These are phyloP conservation scores for Hericium rajendrae DNA, from an alignment of 768 basidiomycete genomes.

Conservation along the genomic window DNA sequence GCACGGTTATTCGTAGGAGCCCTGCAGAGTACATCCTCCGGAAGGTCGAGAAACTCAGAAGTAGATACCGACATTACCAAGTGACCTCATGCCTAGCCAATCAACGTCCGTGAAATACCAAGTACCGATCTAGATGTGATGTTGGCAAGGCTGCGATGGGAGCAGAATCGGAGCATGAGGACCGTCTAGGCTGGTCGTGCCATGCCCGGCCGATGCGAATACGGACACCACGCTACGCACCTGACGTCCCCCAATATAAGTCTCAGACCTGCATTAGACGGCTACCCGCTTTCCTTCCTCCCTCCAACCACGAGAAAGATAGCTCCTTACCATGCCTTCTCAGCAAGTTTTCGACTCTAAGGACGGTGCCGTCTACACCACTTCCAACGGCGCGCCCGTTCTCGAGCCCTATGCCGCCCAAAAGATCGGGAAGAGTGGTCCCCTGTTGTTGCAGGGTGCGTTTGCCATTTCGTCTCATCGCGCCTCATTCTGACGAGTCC, in stretches of 20 bases:
- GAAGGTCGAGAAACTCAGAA: background rate
- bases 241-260: background rate
- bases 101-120: background rate
- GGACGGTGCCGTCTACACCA: constrained; percentile 68
- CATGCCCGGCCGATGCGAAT: background rate
- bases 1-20: background rate
- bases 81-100: background rate
- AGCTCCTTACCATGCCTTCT: constrained; percentile 44
- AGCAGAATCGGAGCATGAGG: background rate
- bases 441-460: constrained; percentile 82
- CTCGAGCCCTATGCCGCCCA: constrained; percentile 71
- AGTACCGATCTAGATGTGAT: background rate
- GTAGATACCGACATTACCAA: background rate
- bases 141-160: background rate
- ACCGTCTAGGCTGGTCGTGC: background rate
- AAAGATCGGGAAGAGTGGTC: constrained; percentile 64
- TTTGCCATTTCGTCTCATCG: constrained; percentile 3
- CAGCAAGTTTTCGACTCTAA: constrained; percentile 42
- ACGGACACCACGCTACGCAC: background rate
- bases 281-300: background rate
- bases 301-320: background rate
- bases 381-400: constrained; percentile 75
- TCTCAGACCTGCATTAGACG: background rate
- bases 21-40: background rate
- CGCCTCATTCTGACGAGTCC: constrained; percentile 14